phyloP scores from a whole-genome alignment of 2,329 filamentous ascomycete genomes.

The Lojkania enalia region DNA sequence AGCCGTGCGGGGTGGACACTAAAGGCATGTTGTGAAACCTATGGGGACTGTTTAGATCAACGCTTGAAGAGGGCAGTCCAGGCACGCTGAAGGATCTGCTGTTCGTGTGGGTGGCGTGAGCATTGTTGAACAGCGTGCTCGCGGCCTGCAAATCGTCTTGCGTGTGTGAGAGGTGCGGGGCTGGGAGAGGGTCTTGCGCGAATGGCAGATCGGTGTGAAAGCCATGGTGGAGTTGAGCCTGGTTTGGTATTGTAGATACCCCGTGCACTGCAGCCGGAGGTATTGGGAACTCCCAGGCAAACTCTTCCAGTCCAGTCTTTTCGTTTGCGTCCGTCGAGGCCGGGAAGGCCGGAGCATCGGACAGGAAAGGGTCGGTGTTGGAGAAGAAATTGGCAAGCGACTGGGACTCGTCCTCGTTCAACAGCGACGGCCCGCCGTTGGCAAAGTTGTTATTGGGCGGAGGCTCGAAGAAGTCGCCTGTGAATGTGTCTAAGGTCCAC shows the following conservation, averaged over 20 bases:
- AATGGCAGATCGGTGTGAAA: conserved; percentile 31
- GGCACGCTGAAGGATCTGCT: conserved; percentile 28
- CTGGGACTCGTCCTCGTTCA: conserved; percentile 37
- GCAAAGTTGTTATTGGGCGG: conserved; percentile 16
- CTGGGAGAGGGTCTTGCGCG: conserved; percentile 10
- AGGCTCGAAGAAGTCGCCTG: conserved; percentile 26
- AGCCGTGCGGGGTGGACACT: conserved; percentile 26
- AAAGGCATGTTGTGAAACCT: conserved; percentile 8
- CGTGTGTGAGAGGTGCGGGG: conserved; percentile 27
- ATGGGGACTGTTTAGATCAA: neutral
- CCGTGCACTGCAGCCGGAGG: conserved; percentile 38
- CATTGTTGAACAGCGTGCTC: conserved; percentile 36
- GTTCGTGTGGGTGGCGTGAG: conserved; percentile 28
- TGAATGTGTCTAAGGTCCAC: conserved; percentile 33
- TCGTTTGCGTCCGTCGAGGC: conserved; percentile 20
- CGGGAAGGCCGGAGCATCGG: conserved; percentile 19
- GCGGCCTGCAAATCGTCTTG: conserved; percentile 39
- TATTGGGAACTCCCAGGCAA: conserved; percentile 33
- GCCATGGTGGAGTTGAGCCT: conserved; percentile 32
- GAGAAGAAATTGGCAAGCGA: conserved; percentile 39
- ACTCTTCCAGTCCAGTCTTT: conserved; percentile 29
- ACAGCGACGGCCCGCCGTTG: conserved; percentile 30
- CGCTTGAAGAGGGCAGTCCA: conserved; percentile 12
- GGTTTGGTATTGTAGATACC: conserved; percentile 41
- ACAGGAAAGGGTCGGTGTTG: conserved; percentile 32